These are phyloP conservation scores for Blastocystis sp. DNA, from an alignment of 352 stramenopile species.

Conservation along the genomic window DNA sequence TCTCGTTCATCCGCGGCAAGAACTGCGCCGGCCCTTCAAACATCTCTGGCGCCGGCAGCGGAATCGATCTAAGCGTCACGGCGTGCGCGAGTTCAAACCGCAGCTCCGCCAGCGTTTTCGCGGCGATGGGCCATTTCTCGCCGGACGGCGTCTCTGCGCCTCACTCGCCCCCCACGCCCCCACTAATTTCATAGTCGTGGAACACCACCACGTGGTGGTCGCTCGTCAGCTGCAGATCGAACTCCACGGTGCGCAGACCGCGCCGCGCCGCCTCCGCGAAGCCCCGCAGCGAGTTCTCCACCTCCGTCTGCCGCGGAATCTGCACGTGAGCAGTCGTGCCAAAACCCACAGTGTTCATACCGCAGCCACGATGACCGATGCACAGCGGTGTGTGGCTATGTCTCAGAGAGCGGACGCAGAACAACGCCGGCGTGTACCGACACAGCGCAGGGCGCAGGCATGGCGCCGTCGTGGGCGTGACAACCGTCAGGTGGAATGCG, in stretches of 20 bases:
- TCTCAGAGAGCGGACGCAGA: neutral
- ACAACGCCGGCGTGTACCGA: neutral
- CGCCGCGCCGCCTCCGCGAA: conserved; percentile 27
- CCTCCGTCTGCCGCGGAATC: neutral
- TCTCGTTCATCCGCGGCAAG: conserved; percentile 10
- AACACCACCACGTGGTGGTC: conserved; percentile 61
- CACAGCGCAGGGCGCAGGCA: no score
- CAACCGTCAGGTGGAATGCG: conserved; percentile 15
- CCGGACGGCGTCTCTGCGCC: neutral
- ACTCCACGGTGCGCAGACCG: conserved; percentile 30
- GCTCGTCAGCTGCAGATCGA: conserved; percentile 64
- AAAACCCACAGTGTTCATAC: conserved; percentile 8
- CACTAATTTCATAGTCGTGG: conserved; percentile 61
- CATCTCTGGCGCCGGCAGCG: neutral
- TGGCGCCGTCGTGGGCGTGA: neutral
- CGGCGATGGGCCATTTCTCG: neutral
- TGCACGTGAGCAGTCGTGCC: neutral
- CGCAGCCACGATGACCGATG: conserved; percentile 46
- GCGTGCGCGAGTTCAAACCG: neutral
- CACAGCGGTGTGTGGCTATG: neutral
- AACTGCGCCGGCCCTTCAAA: conserved; percentile 32
- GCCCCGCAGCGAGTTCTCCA: conserved; percentile 59
- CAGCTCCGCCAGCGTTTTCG: neutral
- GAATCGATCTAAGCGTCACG: neutral
- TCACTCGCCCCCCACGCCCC: neutral